Evolutionary conservation across 2,329 filamentous ascomycete genomes (phyloP), one percentile per base, ranked within the genome.

Genomic region (Cryphonectria nitschkei): DNA sequence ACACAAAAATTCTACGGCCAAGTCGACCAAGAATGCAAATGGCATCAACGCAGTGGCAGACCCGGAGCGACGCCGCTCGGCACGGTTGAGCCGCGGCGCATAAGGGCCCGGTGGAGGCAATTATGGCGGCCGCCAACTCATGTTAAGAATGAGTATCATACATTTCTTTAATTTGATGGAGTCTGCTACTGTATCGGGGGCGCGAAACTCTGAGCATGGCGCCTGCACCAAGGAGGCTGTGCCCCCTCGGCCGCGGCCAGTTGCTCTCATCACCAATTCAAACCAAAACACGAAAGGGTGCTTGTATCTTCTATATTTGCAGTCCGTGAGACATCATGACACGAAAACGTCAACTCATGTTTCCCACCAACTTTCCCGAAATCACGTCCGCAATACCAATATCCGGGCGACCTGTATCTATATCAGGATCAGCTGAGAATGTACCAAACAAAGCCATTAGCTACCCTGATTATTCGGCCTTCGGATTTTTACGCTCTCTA

Each of bases 401-500:
- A 58, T 14, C 3, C 26, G 54, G 13, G 5, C 14, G 29, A 8
- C 54, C 14, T 58, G 78, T 76, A 67, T 80, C 78, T 34, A 78
- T 79, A 60, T 79, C 78, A n/a, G 79, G 77, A 58, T 77, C 77
- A 5, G 78, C 78, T 1, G 80, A 78, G 54, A 80, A 81, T 34
- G 80, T 81, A 2, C 78, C 79, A 73, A 81, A 81, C 62, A 81
- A 69, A 5, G 79, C 77, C 80, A 26, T 81, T 54, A 81, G 68
- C 66, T 80, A 79, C 73, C 77, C 63, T 1, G 75, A 75, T 29
- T 80, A 75, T 8, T 71, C 75, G 22, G 74, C 67, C 0, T 73
- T 72, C 14, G 81, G 72, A 67, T 76, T 75, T 69, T 77, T 76
- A 1, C 76, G 26, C 26, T 26, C 78, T 7, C 74, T 73, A 3